A percentile compares a stretch with the other conserved stretches of the same genome.
phyloP scores from a whole-genome alignment of 176 grass and related monocot species.

The Neostapfia colusana region DNA sequence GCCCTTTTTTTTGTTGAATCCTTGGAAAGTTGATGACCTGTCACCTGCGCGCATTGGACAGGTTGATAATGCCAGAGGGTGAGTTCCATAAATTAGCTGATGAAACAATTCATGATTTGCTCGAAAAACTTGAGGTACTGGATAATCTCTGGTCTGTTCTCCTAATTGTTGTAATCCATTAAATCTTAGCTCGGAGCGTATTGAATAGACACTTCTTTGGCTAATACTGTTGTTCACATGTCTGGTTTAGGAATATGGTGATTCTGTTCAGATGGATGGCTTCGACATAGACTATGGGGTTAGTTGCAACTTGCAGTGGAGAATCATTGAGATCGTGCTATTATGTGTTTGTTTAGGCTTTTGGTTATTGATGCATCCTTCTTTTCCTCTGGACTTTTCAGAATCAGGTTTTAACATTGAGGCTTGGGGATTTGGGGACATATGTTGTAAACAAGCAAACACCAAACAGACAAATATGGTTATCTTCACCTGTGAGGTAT shows the following conservation, averaged over 20 bases:
- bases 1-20: not conserved
- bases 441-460: conserved; percentile 97
- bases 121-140: conserved; percentile 79
- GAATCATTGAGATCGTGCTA: not conserved
- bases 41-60: conserved; percentile 15
- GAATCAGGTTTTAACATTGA: conserved; percentile 91
- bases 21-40: not conserved
- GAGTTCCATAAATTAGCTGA: conserved; percentile 81
- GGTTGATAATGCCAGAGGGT: conserved; percentile 69
- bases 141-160: conserved; percentile 1
- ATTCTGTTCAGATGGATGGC: conserved; percentile 71
- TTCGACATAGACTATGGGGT: conserved; percentile 90
- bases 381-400: conserved; percentile 42
- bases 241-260: conserved; percentile 72
- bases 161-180: not conserved
- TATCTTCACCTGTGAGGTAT: conserved; percentile 95
- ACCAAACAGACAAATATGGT: conserved; percentile 90
- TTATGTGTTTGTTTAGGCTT: conserved; percentile 19
- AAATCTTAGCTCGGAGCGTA: not conserved
- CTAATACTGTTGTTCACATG: conserved; percentile 14
- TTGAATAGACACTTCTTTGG: not conserved
- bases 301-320: conserved; percentile 44
- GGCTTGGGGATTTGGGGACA: conserved; percentile 67
- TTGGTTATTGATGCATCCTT: conserved; percentile 11
- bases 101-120: conserved; percentile 71